These are phyloP conservation scores for Ogataea salicorniae DNA, from an alignment of 805 yeast species.

Conservation along the genomic window DNA sequence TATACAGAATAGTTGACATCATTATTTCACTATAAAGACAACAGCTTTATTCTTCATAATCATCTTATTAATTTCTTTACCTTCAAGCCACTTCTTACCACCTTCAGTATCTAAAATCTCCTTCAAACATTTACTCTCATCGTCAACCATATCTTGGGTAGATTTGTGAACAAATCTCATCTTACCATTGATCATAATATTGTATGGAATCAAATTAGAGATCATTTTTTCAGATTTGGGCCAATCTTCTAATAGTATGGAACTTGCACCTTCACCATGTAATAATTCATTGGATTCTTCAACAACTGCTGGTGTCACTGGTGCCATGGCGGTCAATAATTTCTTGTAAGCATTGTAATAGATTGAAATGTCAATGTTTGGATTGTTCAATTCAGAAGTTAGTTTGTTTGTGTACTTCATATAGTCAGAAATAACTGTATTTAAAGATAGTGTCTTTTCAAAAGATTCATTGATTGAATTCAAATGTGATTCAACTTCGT, in stretches of 20 bases:
- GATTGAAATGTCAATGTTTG: conserved; percentile 35
- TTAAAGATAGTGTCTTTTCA: conserved; percentile 54
- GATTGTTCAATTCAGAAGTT: conserved; percentile 32
- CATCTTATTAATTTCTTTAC: conserved; percentile 42
- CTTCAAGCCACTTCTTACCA: conserved; percentile 39
- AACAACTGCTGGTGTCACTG: conserved; percentile 74
- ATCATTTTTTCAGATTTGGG: conserved; percentile 44
- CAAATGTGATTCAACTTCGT: conserved; percentile 45
- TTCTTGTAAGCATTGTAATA: conserved; percentile 45
- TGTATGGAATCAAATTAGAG: conserved; percentile 39
- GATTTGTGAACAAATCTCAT: conserved; percentile 41
- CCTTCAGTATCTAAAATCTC: conserved; percentile 30
- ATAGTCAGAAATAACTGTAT: conserved; percentile 82
- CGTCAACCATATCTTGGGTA: conserved; percentile 32
- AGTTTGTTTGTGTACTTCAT: conserved; percentile 73
- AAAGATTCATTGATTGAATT: conserved; percentile 55
- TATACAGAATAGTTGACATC: background rate
- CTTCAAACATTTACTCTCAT: conserved; percentile 34
- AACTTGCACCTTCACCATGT: conserved; percentile 20
- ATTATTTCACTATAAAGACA: conserved; percentile 20
- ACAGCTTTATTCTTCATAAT: conserved; percentile 41
- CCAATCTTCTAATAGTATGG: conserved; percentile 60
- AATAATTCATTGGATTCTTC: conserved; percentile 77
- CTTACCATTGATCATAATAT: conserved; percentile 72
- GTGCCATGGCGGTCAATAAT: conserved; percentile 61